These are phyloP conservation scores for Prunus kanzakura DNA, from an alignment of 306 rosid genomes.

Conservation along the genomic window DNA sequence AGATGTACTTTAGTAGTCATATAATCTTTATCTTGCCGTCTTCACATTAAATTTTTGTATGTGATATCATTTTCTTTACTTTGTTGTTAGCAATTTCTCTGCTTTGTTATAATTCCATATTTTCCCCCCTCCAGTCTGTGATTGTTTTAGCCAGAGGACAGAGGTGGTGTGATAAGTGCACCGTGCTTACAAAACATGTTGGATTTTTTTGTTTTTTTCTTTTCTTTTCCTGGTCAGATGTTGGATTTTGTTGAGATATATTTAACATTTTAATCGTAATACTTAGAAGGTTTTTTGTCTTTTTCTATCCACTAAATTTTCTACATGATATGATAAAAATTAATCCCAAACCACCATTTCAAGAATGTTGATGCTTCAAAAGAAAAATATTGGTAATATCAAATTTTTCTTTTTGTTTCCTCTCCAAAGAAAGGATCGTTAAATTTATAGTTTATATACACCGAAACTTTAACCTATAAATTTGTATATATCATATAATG, in stretches of 20 bases:
- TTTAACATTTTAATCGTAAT: background rate
- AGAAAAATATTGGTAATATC: too few relatives aligned
- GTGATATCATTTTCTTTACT: background rate
- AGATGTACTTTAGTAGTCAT: slow-evolving; percentile 28
- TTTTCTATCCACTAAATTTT: background rate
- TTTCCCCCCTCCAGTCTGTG: background rate
- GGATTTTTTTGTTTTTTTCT: background rate
- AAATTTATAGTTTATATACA: too few relatives aligned
- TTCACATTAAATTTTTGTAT: slow-evolving; percentile 20
- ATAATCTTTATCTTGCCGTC: slow-evolving; percentile 17
- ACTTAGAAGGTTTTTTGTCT: background rate
- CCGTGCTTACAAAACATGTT: background rate
- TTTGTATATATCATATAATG: too few relatives aligned
- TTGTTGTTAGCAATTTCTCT: background rate
- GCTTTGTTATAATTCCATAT: slow-evolving; percentile 23
- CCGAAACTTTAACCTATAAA: too few relatives aligned
- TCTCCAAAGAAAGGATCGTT: too few relatives aligned
- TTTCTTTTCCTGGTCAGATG: background rate
- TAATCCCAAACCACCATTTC: background rate
- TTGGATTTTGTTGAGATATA: background rate
- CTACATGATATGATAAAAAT: too few relatives aligned
- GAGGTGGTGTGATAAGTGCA: background rate
- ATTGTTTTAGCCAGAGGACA: background rate
- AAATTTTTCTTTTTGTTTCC: too few relatives aligned
- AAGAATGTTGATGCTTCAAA: background rate